Base-by-base conservation (phyloP, 164 flowering plant genomes). In the Berberis thunbergii region DNA sequence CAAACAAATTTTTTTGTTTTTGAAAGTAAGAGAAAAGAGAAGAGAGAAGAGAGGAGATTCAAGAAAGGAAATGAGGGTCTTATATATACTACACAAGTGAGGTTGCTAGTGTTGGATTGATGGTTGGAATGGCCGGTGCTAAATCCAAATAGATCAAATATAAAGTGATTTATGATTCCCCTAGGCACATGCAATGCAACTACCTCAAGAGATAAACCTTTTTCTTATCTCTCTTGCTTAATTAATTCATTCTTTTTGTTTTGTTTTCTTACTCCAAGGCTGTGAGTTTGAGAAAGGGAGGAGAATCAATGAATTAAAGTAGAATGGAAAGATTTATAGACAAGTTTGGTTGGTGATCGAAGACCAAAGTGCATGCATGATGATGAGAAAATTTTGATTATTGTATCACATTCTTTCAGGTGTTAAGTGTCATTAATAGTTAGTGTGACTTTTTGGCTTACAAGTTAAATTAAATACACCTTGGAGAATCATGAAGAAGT, bases 151-250 rank as follows among this genome's bases (percentile, higher is more conserved):
- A 41, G 41, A 10, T 43, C 6, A 55, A n/a, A 59, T 59, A 9
- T 7, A 59, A 57, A 39, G 57, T 41, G 10, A 7, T 3, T 3
- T 49, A 40, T 41, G 48, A 49, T 55, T 49, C 50, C 43, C 49
- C 41, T 5, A 54, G 26, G 66, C 66, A 63, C 66, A 53, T 63
- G 59, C 66, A 63, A 53, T 26, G 66, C 66, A 63, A 63, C 11
- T 53, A 63, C 40, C 45, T 13, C 46, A 38, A 53, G 46, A 45
- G 41, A 48, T n/a, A 43, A 59, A 4, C 26, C 4, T 6, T 26
- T 26, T 40, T 11, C 52, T 49, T 49, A 6, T 41, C 52, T 26
- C 54, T 26, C n/a, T 45, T 46, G 45, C 52, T 49, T 49, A 41
- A n/a, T 62, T 11, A 62, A 49, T 50, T 40, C 44, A 50, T 53